A percentile compares a stretch with the other conserved stretches of the same genome.
These are phyloP conservation scores for Trametopsis cervina DNA, from an alignment of 768 basidiomycete species.

Conservation along the genomic window DNA sequence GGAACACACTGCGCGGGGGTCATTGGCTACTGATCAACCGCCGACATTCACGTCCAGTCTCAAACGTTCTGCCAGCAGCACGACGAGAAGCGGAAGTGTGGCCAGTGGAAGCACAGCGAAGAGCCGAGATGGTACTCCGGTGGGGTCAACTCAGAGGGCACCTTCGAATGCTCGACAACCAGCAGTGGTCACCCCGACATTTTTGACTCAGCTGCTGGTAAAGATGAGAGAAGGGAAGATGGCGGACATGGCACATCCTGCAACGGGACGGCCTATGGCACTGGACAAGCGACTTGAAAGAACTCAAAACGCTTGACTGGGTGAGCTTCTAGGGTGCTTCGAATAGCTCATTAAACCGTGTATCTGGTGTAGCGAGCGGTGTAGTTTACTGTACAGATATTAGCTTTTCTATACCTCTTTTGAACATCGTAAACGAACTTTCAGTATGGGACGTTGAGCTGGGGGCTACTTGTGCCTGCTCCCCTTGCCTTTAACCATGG, in stretches of 20 bases:
- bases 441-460: too few species aligned
- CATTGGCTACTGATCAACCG: conserved; percentile 12
- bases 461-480: conserved; percentile 18
- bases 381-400: too few species aligned
- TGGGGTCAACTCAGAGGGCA: too few species aligned
- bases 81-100: conserved; percentile 19
- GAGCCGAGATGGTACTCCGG: conserved; percentile 24
- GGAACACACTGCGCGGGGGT: conserved; percentile 10
- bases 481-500: conserved; percentile 60
- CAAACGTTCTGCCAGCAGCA: conserved; percentile 20
- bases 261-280: conserved; percentile 42
- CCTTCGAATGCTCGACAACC: neutral
- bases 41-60: conserved; percentile 20
- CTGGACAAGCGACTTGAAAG: conserved; percentile 73
- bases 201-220: conserved; percentile 48
- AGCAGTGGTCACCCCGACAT: conserved; percentile 45
- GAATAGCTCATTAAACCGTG: too few species aligned
- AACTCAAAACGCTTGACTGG: conserved; percentile 45
- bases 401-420: too few species aligned
- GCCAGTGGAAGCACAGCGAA: conserved; percentile 21
- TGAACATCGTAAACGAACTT: too few species aligned
- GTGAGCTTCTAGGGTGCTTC: too few species aligned
- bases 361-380: too few species aligned
- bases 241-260: conserved; percentile 46
- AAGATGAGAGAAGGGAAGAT: conserved; percentile 63